Evolutionary conservation across 352 stramenopile genomes (phyloP).

Genomic region (Bremia lactucae): DNA sequence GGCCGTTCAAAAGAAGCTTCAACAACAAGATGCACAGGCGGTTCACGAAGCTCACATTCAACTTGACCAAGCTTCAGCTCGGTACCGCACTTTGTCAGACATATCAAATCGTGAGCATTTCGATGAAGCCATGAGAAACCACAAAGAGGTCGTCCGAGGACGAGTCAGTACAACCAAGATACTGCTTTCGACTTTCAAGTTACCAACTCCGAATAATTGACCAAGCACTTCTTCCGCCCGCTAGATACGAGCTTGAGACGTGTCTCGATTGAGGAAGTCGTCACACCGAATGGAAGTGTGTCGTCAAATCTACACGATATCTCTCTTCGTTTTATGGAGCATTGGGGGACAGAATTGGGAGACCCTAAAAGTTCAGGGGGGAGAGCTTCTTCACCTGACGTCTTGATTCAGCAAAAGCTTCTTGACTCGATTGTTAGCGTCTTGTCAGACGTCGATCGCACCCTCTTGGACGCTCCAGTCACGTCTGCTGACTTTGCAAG

Average conservation of each 20-base stretch:
- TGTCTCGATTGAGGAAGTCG: neutral
- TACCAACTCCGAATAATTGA: neutral
- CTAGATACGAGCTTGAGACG: neutral
- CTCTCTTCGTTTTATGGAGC: no score
- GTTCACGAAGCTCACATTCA: neutral
- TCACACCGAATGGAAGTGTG: neutral
- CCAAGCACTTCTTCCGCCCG: neutral
- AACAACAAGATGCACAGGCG: neutral
- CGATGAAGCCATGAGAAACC: neutral
- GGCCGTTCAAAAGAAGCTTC: neutral
- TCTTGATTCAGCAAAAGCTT: no score
- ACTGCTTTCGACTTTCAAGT: neutral
- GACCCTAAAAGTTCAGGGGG: no score
- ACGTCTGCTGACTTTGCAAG: neutral
- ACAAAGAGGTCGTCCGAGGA: neutral
- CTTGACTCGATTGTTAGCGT: neutral
- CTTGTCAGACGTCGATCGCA: neutral
- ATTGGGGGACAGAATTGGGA: no score
- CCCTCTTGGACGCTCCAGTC: neutral
- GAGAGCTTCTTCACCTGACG: no score
- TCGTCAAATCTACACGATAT: neutral
- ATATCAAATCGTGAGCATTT: neutral
- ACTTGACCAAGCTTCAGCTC: neutral
- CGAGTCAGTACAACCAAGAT: neutral
- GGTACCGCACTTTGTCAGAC: neutral